A percentile compares a stretch with the other conserved stretches of the same genome.
Conservation (phyloP, 1,284 basidiomycete genomes). For the Nidula niveotomentosa region DNA sequence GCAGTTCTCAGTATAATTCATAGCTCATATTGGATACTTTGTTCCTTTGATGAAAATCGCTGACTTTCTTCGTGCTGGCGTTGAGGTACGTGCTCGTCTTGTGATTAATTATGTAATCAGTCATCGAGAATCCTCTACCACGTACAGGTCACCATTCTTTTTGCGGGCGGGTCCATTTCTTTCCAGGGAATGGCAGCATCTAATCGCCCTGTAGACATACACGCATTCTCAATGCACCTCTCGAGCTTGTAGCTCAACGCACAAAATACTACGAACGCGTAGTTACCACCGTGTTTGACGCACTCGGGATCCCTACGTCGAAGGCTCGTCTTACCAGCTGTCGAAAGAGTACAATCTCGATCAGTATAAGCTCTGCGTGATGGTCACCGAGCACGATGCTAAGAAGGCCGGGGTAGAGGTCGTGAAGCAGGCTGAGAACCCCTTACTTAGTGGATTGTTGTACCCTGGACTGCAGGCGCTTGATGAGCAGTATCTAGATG, state of each 20-base stretch:
- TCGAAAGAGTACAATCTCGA: conserved; percentile 93
- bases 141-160: conserved; percentile 77
- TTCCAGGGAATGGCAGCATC: too few species aligned
- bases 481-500: conserved; percentile 95
- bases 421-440: conserved; percentile 96
- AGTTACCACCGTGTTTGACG: conserved; percentile 81
- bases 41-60: conserved; percentile 96
- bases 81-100: conserved; percentile 50
- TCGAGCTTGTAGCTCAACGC: conserved; percentile 90
- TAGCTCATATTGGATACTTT: conserved; percentile 97
- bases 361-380: conserved; percentile 88
- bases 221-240: conserved; percentile 95
- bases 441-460: conserved; percentile 87
- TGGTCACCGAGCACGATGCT: conserved; percentile 94
- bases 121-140: not conserved
- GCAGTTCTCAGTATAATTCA: conserved; percentile 3
- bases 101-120: not conserved
- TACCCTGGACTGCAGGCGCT: conserved; percentile 97
- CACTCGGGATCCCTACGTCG: conserved; percentile 91
- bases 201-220: conserved; percentile 65
- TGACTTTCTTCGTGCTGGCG: conserved; percentile 92
- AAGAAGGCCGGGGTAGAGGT: conserved; percentile 99
- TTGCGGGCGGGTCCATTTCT: conserved; percentile 65
- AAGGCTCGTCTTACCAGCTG: conserved; percentile 93
- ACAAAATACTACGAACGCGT: conserved; percentile 91